These are phyloP conservation scores for Blumeria graminis DNA, from an alignment of 2,329 filamentous ascomycete species.

Conservation along the genomic window DNA sequence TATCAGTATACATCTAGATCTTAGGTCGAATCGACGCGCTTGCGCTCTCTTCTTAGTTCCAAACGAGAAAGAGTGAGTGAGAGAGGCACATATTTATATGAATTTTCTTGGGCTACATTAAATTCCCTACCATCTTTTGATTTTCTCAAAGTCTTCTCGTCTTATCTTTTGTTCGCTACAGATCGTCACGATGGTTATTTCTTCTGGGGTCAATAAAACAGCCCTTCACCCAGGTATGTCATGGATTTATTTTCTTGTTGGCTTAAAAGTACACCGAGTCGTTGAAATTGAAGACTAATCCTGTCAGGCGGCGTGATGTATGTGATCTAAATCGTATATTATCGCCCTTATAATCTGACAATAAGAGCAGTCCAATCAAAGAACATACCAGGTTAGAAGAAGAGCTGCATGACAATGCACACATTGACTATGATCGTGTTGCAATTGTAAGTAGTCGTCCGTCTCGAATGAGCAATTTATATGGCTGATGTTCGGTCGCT, in stretches of 20 bases:
- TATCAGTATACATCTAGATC: too few relatives aligned
- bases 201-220: constrained; percentile 13
- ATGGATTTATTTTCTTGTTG: neutral
- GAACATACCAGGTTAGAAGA: constrained; percentile 96
- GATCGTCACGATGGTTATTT: constrained; percentile 6
- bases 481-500: neutral
- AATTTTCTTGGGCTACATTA: too few relatives aligned
- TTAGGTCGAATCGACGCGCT: too few relatives aligned
- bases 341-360: neutral
- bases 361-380: constrained; percentile 37
- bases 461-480: neutral
- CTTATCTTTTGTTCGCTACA: too few relatives aligned
- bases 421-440: constrained; percentile 98
- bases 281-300: neutral
- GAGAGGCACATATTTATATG: too few relatives aligned
- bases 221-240: constrained; percentile 10
- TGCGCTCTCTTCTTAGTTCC: too few relatives aligned
- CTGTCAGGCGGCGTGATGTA: constrained; percentile 2
- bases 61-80: too few relatives aligned
- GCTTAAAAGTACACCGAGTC: neutral
- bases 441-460: constrained; percentile 52
- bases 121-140: too few relatives aligned
- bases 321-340: neutral
- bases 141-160: too few relatives aligned
- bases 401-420: constrained; percentile 87